Conservation (phyloP, 139 green algal genomes). For the Choricystis sp. region DNA sequence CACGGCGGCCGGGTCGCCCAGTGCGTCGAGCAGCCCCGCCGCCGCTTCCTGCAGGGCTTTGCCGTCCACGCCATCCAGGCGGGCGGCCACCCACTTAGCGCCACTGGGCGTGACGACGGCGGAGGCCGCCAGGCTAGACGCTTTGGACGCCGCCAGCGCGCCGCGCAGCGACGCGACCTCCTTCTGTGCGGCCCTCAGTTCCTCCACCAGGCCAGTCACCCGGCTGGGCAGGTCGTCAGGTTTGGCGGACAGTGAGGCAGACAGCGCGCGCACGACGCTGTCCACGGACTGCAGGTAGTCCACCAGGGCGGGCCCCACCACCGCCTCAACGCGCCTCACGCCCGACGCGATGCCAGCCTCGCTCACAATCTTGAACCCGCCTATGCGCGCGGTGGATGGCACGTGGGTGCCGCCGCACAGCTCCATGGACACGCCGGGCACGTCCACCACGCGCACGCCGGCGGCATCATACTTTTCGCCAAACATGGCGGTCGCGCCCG, state of each 20-base stretch:
- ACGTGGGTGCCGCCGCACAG: slow-evolving; percentile 71
- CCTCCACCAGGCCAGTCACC: slow-evolving; percentile 34
- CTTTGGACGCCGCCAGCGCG: slow-evolving; percentile 57
- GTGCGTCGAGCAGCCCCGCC: slow-evolving; percentile 22
- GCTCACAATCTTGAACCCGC: slow-evolving; percentile 19
- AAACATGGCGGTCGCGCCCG: slow-evolving; percentile 81
- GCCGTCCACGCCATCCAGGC: slow-evolving; percentile 54
- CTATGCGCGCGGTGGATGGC: slow-evolving; percentile 34
- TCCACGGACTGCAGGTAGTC: slow-evolving; percentile 56
- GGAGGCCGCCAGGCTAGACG: slow-evolving; percentile 15
- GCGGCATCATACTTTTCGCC: slow-evolving; percentile 84
- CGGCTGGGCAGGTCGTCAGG: slow-evolving; percentile 34
- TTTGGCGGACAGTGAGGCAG: slow-evolving; percentile 24
- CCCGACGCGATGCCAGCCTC: slow-evolving; percentile 69
- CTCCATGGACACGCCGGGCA: slow-evolving; percentile 71
- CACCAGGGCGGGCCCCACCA: slow-evolving; percentile 54
- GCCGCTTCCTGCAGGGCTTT: slow-evolving; percentile 60
- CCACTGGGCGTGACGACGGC: slow-evolving; percentile 20
- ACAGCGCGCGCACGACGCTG: slow-evolving; percentile 35
- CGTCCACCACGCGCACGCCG: slow-evolving; percentile 59
- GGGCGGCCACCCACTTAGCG: slow-evolving; percentile 42
- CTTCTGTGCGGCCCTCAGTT: slow-evolving; percentile 40
- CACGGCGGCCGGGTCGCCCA: slow-evolving; percentile 57
- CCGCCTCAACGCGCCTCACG: slow-evolving; percentile 51
- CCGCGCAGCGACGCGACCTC: slow-evolving; percentile 39